Evolutionary conservation across 116 monocot genomes (phyloP), one percentile per base, ranked within the genome.

Genomic region (Dioscorea cayenensis): DNA sequence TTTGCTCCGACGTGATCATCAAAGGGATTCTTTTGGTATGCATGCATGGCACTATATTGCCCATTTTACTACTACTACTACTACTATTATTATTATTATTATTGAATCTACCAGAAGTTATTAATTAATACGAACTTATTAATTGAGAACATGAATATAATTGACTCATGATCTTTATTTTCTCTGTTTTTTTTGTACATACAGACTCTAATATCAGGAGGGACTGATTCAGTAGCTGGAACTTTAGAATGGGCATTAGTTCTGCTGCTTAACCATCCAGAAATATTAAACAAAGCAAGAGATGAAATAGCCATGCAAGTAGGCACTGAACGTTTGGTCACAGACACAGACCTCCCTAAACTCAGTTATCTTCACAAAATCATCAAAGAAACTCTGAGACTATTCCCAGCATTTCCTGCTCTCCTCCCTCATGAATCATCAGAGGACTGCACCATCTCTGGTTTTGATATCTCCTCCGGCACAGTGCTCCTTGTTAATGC

Each of bases 161-260:
- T n/a, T n/a, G n/a, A n/a, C n/a, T n/a, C n/a, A n/a, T n/a, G n/a
- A n/a, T n/a, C n/a, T n/a, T 43, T 62, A 21, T 20, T 12, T 62
- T 62, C 1, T 9, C 25, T 27, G 23, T 22, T 62, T 7, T 2
- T 2, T 29, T 1, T 59, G 1, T 51, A 32, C 32, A 32, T 32
- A 23, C 8, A 81, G 81, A 43, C 63, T 17, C 61, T 81, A 18
- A 5, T 81, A 43, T 65, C 66, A 29, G 70, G 70, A 52, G 82
- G 78, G 32, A 82, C 77, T 7, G 71, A 78, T 22, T 63, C 78
- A 1, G 4, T 70, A 25, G 23, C 74, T 0, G 37, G 4, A 14
- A 82, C 74, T 5, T 62, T 77, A 60, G 82, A 82, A 51, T 82
- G 82, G 82, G 82, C 78, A 63, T 62, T 82, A 61, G 21, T 71